Evolutionary conservation across 768 basidiomycete genomes (phyloP), one percentile per base, ranked within the genome.

Genomic region (Pulveroboletus sp.): DNA sequence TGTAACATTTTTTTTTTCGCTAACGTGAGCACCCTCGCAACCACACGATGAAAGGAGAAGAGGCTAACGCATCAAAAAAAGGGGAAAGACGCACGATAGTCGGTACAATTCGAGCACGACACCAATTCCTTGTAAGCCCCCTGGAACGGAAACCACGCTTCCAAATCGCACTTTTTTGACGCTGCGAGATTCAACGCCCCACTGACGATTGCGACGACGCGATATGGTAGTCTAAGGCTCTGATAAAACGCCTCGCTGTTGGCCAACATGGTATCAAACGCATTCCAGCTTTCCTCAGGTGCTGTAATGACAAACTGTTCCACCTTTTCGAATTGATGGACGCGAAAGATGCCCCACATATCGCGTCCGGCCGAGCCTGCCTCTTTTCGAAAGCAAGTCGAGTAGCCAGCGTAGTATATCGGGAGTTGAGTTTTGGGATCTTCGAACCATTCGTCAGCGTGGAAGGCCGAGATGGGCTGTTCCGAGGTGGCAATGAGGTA

Each of bases 101-200:
- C 96, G 18, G 95, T 97, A 73, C 96, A 99, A 68, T 99, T 99
- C 65, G 91, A 93, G 68, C 93, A 94, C 57, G 90, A 93, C 33
- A 98, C 96, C 37, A 99, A 75, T 75, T 99, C 96, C 76, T 98
- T 99, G 76, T 94, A 93, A 45, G 77, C 84, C 43, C 83, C 84
- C 71, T 98, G 96, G 81, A 91, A 97, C 2, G 96, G 96, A 80
- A 99, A 99, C 91, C 93, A 99, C 50, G 96, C 96, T 71, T 99
- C 96, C 52, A 99, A 69, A 70, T 99, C 96, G 67, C 86, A 92
- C 74, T 99, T 99, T 74, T 96, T 93, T 44, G 94, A 81, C 21
- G 96, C 96, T 0, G 96, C 96, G 58, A 98, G 79, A 71, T 99
- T 99, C 57, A 99, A 73, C 28, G 94, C 96, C 14, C 96, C 93